Base-by-base conservation (phyloP, 1,139 yeast genomes). In the Hyphopichia khmerensis region DNA sequence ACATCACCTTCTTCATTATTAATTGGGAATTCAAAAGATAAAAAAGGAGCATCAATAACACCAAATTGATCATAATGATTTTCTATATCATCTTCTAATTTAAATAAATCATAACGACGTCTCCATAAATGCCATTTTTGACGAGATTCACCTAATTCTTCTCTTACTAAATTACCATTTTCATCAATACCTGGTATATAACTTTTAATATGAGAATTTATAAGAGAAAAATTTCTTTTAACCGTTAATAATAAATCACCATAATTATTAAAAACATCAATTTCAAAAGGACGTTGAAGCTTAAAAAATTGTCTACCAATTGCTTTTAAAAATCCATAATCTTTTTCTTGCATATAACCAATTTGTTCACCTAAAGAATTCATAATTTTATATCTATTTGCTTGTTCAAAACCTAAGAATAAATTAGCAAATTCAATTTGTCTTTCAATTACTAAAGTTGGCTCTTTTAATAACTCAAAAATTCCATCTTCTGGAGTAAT, bases 51-150 rank as follows among this genome's bases (percentile, higher is more conserved):
- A 64, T 93, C 96, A 37, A 93, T 84, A 13, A 72, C 77, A 17
- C 96, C 98, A 67, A 82, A 93, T 60, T 87, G 95, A 27, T 75
- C 74, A 58, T 73, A 84, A 26, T 69, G 74, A 19, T 75, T 73
- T 4, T 76, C 55, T 11, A 47, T 52, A 38, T 72, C 77, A 48
- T 73, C 78, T 40, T 73, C 77, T 23, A 73, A 52, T 48, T 77
- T 74, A 60, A 87, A 93, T 50, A 93, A 68, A 57, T 90, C 88
- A 62, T 93, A 93, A 41, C 84, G 69, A 44, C 98, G 73, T 57
- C 98, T 78, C 96, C 96, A 90, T 40, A 85, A 69, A 66, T 91
- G 98, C 97, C 97, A 93, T 51, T 86, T 83, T 62, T 93, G 98
- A 7, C 86, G 81, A 27, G 89, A 79, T 58, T 91, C 97, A 0